These are phyloP conservation scores for Trypanosomatidae sp. DNA, from an alignment of 208 protist species.

Conservation along the genomic window DNA sequence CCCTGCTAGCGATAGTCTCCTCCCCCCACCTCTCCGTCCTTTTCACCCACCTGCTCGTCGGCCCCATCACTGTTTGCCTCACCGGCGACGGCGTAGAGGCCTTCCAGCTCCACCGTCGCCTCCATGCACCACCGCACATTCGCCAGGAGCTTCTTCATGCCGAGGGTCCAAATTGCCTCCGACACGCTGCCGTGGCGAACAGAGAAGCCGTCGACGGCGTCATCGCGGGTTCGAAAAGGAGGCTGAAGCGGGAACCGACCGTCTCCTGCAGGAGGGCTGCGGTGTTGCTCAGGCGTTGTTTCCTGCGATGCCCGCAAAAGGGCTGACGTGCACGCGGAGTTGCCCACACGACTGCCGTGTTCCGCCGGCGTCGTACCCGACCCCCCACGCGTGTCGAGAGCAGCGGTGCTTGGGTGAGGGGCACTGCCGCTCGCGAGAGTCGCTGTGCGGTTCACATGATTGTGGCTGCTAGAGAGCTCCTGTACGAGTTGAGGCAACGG, in stretches of 20 bases:
- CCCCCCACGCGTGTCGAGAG: background rate
- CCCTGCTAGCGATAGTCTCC: background rate
- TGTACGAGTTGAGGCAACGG: slow-evolving; percentile 12
- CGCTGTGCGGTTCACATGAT: background rate
- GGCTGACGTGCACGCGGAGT: background rate
- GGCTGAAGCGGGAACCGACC: slow-evolving; percentile 24
- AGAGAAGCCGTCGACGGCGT: slow-evolving; percentile 60
- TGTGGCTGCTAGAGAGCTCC: background rate
- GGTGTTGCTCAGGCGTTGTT: background rate
- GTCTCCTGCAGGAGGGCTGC: background rate
- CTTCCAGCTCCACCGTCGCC: slow-evolving; percentile 56
- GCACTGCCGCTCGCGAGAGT: background rate
- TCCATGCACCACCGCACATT: slow-evolving; percentile 79
- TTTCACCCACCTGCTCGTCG: background rate
- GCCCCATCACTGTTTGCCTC: slow-evolving; percentile 4
- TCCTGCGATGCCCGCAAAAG: background rate
- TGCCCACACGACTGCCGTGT: background rate
- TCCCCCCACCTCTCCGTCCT: background rate
- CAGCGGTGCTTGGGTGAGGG: background rate
- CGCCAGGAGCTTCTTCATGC: slow-evolving; percentile 76
- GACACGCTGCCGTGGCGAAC: slow-evolving; percentile 58
- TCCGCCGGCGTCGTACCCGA: background rate
- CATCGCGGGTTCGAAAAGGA: slow-evolving; percentile 45
- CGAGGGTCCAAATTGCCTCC: slow-evolving; percentile 72
- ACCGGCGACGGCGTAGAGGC: slow-evolving; percentile 23